phyloP scores from a whole-genome alignment of 83 land plant species.

The Picea abies region DNA sequence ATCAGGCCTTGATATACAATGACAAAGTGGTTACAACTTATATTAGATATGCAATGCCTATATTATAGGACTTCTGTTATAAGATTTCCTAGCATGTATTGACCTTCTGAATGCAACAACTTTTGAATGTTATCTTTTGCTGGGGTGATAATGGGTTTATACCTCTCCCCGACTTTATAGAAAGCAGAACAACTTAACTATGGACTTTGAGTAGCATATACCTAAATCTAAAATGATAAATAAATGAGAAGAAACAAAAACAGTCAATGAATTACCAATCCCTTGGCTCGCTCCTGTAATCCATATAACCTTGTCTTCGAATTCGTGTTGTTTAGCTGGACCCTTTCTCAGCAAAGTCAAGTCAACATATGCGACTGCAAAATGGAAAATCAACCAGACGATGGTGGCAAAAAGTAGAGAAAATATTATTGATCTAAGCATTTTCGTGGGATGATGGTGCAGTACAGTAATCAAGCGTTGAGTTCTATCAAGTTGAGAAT shows the following conservation, averaged over 20 bases:
- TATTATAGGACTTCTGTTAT: not conserved
- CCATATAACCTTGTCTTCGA: constrained; percentile 90
- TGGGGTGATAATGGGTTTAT: not conserved
- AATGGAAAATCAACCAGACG: no score
- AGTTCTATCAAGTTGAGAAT: no score
- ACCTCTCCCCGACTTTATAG: not conserved
- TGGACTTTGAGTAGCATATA: not conserved
- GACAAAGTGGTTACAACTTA: no score
- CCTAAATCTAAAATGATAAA: not conserved
- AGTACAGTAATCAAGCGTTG: no score
- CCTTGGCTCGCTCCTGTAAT: constrained; percentile 94
- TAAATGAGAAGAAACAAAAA: not conserved
- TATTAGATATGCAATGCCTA: constrained; percentile 1
- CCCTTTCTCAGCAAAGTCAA: constrained; percentile 51
- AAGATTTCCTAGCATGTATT: not conserved
- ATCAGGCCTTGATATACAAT: not conserved
- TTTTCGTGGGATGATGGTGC: no score
- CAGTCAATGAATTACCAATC: constrained; percentile 42
- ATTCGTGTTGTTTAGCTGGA: constrained; percentile 52
- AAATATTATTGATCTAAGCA: no score
- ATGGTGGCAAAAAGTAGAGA: no score
- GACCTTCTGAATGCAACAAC: not conserved
- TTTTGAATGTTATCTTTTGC: not conserved
- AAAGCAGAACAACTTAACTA: not conserved
- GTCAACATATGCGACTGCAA: no score